Base-by-base conservation (phyloP, 2,329 filamentous ascomycete species). In the Clarireedia homoeocarpa region DNA sequence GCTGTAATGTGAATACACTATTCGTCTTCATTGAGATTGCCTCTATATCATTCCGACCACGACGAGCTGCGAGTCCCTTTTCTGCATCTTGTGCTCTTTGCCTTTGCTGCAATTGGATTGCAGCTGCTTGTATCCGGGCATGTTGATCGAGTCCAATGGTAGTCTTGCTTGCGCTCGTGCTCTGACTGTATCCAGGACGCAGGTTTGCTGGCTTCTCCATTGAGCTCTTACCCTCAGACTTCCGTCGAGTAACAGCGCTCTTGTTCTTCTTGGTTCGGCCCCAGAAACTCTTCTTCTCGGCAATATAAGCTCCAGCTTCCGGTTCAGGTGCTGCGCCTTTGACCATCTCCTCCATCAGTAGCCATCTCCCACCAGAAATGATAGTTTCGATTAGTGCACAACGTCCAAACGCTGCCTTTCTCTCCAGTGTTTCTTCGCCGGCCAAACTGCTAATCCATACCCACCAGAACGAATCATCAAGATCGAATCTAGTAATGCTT, bases 391-490 rank as follows among this genome's bases (percentile, higher is more conserved):
- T 81, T 40, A 99, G 79, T 20, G 94, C 90, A 67, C 94, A 99
- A 61, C 94, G 82, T 39, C 94, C 94, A 70, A 99, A 99, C 0
- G 91, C 90, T 5, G 91, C 86, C 70, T 99, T 99, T 59, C 94
- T 84, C 48, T 86, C 80, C 0, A 84, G 73, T 0, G 91, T 88
- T 73, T 99, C 94, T 67, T 99, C 94, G 0, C 85, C 88, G 1
- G 92, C 91, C 66, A 99, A 75, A 77, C 92, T 97, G 64, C 84
- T 95, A 79, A 99, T 97, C 94, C 94, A 99, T 4, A 97, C 94
- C 92, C 94, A 97, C 94, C 94, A 99, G 71, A 99, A 99, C 1
- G 91, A 87, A 70, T 97, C 92, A 65, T 99, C 94, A 5, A 99
- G 77, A 60, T 94, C 86, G 56, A 97, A 82, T 39, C 81, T 81